Evolutionary conservation across 2,329 filamentous ascomycete species (phyloP), one percentile per base, ranked within the genome.

Genomic region (Exserohilum rostratum): DNA sequence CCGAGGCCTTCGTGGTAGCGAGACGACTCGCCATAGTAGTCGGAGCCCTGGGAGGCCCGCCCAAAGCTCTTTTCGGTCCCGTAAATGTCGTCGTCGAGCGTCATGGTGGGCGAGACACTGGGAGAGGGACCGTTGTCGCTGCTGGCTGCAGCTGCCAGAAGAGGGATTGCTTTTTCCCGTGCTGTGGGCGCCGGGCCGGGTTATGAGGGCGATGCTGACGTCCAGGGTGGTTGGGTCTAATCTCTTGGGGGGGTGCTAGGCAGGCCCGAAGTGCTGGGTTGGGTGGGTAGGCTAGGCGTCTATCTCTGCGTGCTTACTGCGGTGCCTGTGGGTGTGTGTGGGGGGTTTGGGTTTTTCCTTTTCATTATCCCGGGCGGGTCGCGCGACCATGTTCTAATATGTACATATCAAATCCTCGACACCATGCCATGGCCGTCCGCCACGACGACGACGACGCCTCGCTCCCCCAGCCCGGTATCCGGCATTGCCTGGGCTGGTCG

Each of bases 41-140:
- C 66, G 30, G 69, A 72, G 44, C 55, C 64, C 53, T 72, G 67
- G 51, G 71, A 73, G 11, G 64, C 67, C 38, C 71, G 64, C n/a
- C 71, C 71, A 54, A 73, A 73, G 60, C 70, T 73, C 70, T 75
- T 75, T 53, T 75, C 72, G 15, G 70, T 74, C 20, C 71, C 68
- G 60, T 71, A 74, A 59, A 65, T 68, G 55, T 75, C 71, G 65
- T 72, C 71, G 59, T 71, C 68, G 52, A 68, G 58, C 12, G 62
- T 64, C 71, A 73, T 72, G 49, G 40, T 57, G 48, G 40, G 30
- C 18, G 1, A 15, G 15, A 15, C 33, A 35, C n/a, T n/a, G 10
- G 33, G 33, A 25, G 22, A 25, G 7, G 22, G 22, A 4, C 22
- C 4, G 22, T 25, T 4, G 22, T 25, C 53, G 57, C 55, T 55